These are phyloP conservation scores for Aureobasidium lini DNA, from an alignment of 2,329 filamentous ascomycete species.

Conservation along the genomic window DNA sequence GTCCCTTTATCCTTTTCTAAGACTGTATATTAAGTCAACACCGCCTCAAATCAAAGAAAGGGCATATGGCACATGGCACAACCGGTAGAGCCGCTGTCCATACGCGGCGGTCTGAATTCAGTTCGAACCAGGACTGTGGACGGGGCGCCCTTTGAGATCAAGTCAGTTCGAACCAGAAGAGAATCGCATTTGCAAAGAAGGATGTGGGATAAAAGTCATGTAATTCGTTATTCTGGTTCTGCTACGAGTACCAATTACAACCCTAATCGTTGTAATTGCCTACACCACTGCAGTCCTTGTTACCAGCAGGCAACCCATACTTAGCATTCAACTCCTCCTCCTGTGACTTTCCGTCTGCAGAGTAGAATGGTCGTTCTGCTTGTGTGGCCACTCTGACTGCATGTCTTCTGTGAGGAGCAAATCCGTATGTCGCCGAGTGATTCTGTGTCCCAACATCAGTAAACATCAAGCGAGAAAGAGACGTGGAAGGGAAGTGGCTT, in stretches of 20 bases:
- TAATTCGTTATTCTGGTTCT: background rate
- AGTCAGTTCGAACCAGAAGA: too few species aligned
- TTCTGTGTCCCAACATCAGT: background rate
- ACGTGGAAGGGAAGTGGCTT: slow-evolving; percentile 39
- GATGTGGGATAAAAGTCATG: background rate
- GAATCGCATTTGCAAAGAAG: background rate
- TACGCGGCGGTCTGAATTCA: too few species aligned
- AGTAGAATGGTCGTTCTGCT: slow-evolving; percentile 38
- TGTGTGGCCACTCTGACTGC: slow-evolving; percentile 43
- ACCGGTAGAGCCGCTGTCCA: too few species aligned
- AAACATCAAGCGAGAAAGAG: background rate
- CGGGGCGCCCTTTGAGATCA: too few species aligned
- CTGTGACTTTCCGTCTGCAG: slow-evolving; percentile 43
- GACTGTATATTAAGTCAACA: too few species aligned
- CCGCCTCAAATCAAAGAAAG: too few species aligned
- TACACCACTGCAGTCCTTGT: slow-evolving; percentile 49
- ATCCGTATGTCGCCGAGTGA: slow-evolving; percentile 44
- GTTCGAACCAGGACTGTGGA: too few species aligned
- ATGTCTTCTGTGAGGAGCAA: slow-evolving; percentile 49
- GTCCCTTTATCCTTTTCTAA: too few species aligned
- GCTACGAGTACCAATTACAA: too few species aligned
- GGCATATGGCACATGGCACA: too few species aligned
- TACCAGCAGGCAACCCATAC: slow-evolving; percentile 43
- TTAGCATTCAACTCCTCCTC: slow-evolving; percentile 45
- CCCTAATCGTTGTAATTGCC: slow-evolving; percentile 51